Evolutionary conservation across 2,329 filamentous ascomycete genomes (phyloP), one percentile per base, ranked within the genome.

Genomic region (Sporothrix brunneoviolacea): DNA sequence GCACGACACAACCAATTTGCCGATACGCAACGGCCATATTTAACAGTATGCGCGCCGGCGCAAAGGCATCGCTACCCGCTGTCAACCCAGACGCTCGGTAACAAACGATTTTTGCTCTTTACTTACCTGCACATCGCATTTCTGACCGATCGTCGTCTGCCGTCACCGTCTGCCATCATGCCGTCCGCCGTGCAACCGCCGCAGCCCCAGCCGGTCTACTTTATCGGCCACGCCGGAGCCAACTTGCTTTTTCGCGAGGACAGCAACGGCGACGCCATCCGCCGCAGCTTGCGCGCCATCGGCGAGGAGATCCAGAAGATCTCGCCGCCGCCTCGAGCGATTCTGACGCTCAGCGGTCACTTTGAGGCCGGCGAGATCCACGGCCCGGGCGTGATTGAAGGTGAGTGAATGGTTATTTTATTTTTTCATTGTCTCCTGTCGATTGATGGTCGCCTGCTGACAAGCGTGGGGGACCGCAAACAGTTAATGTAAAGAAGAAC

Each of bases 361-460:
- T 50, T 50, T 33, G 48, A 50, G 12, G 48, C 48, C 16, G n/a
- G 40, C 33, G 48, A 19, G 24, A 50, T 50, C 35, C 48, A 50
- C 10, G 48, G 48, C 13, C 48, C 48, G 12, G 48, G 40, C 15
- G 48, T 50, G 3, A 27, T 50, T n/a, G 48, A 50, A n/a, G 39
- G 39, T n/a, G 9, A n/a, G 39, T 27, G n/a, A n/a, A n/a, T n/a
- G n/a, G n/a, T n/a, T n/a, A n/a, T n/a, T n/a, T n/a, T n/a, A n/a
- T n/a, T n/a, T n/a, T n/a, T n/a, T n/a, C n/a, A n/a, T n/a, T n/a
- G n/a, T n/a, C n/a, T n/a, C n/a, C n/a, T n/a, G 22, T 6, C 12
- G 4, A 22, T 16, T 39, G 8, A 19, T 13, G 6, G 10, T 6
- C 21, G 8, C 6, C 7, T 39, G 13, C 32, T 39, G 16, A 10